Conservation (phyloP, 768 basidiomycete species). For the Inosperma sp. region DNA sequence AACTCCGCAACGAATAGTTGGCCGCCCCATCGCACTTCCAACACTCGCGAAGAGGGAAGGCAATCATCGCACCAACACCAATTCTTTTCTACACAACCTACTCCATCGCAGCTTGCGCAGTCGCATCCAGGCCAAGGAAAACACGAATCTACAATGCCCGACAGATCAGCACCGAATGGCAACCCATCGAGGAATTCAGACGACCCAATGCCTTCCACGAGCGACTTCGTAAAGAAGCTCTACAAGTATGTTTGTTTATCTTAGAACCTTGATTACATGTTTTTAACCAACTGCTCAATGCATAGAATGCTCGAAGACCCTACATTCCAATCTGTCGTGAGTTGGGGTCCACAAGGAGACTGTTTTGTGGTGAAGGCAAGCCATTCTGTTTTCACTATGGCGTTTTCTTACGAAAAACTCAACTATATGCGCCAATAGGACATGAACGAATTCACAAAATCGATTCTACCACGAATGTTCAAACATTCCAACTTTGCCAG, state of each 20-base stretch:
- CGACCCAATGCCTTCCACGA: slow-evolving; percentile 80
- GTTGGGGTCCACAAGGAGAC: slow-evolving; percentile 80
- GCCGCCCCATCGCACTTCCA: slow-evolving; percentile 14
- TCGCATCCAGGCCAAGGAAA: neutral
- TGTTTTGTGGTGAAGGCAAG: slow-evolving; percentile 83
- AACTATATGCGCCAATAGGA: no score
- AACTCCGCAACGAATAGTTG: slow-evolving; percentile 16
- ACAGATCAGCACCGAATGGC: neutral
- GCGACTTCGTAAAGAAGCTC: slow-evolving; percentile 91
- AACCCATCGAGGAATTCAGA: slow-evolving; percentile 32
- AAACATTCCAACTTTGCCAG: slow-evolving; percentile 93
- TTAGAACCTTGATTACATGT: neutral
- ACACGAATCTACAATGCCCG: neutral
- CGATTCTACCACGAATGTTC: slow-evolving; percentile 86
- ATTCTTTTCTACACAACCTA: neutral
- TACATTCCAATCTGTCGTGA: slow-evolving; percentile 65
- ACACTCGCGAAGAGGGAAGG: neutral
- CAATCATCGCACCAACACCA: neutral
- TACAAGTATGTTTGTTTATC: slow-evolving; percentile 60
- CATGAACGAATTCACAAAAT: slow-evolving; percentile 95
- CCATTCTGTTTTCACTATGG: neutral
- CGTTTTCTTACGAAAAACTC: neutral
- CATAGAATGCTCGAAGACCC: slow-evolving; percentile 85
- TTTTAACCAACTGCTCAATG: neutral
- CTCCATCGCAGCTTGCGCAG: neutral